Base-by-base conservation (phyloP, 2,329 filamentous ascomycete genomes). In the Pseudogymnoascus sp. region DNA sequence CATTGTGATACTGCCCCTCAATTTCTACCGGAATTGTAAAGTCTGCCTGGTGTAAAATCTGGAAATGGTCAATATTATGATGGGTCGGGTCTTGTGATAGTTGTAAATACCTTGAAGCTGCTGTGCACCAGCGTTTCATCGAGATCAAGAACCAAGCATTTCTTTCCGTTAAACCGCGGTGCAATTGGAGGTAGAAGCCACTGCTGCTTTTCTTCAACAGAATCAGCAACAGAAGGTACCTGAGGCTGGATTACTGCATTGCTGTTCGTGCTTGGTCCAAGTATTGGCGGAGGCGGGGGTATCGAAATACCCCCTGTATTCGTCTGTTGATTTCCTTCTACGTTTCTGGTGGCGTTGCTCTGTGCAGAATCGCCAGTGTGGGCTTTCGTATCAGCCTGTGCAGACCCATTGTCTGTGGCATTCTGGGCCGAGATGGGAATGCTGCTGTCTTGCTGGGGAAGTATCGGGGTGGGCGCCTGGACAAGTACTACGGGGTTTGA, bases 11-110 rank as follows among this genome's bases (percentile, higher is more conserved):
- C 74, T 96, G 95, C 61, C 94, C 94, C 78, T 99, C 94, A 66
- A 99, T 99, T 71, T 99, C 94, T 30, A 99, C 94, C 0, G 94
- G 94, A 72, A 99, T 97, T 5, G 94, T 99, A 72, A 99, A 97
- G 75, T 99, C 94, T 62, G 94, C 94, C 79, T 97, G 93, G 71
- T 97, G 92, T 50, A 99, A 82, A 67, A 97, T 94, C 92, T 97
- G 71, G 9, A 60, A 18, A 15, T 38, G 11, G 43, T 64, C 53
- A 62, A 63, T 20, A 64, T 39, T 12, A 38, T 47, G 30, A 58
- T 58, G 25, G 14, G 18, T 37, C 38, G 28, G 25, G 25, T 25
- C n/a, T 25, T 18, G 20, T 15, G 25, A 30, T 47, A 64, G 39
- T 7, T 38, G 38, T 38, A 28, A 35, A 14, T 75, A 95, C 93